Evolutionary conservation across 202 grass and related monocot species (phyloP).

Genomic region (Panicum hallii): DNA sequence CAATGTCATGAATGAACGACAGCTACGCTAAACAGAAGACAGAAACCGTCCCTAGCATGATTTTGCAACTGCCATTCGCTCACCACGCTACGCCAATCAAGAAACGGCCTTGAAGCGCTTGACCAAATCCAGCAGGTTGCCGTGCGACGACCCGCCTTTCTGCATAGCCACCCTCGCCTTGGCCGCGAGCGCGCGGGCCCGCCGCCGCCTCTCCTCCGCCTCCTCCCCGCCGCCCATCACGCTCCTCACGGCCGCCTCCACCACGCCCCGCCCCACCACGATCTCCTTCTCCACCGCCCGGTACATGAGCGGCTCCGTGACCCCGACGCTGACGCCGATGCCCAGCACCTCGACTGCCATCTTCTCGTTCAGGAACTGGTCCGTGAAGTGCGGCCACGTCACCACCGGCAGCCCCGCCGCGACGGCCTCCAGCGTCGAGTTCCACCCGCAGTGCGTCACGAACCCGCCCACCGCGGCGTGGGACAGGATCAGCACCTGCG

Average conservation of each 20-base stretch:
- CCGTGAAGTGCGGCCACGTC: slow-evolving; percentile 60
- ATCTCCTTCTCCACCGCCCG: not conserved
- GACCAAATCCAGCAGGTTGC: slow-evolving; percentile 40
- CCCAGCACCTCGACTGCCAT: slow-evolving; percentile 48
- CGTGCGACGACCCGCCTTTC: slow-evolving; percentile 39
- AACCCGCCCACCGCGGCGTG: slow-evolving; percentile 56
- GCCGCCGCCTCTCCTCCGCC: slow-evolving; percentile 38
- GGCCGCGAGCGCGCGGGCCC: not conserved
- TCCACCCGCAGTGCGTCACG: slow-evolving; percentile 81
- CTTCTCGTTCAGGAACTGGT: slow-evolving; percentile 67
- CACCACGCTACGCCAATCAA: not conserved
- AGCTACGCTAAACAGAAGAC: no score
- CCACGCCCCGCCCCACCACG: slow-evolving; percentile 16
- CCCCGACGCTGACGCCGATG: slow-evolving; percentile 44
- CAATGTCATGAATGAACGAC: no score
- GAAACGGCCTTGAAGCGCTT: not conserved
- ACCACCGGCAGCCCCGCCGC: slow-evolving; percentile 47
- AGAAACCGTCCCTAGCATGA: no score
- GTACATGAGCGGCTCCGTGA: not conserved
- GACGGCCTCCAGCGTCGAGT: slow-evolving; percentile 58
- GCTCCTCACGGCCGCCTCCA: slow-evolving; percentile 43
- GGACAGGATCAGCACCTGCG: slow-evolving; percentile 57
- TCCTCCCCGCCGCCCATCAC: slow-evolving; percentile 43
- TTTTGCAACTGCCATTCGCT: not conserved
- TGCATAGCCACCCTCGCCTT: slow-evolving; percentile 22